These are phyloP conservation scores for Aquilaria sinensis DNA, from an alignment of 345 rosid species.

Conservation along the genomic window DNA sequence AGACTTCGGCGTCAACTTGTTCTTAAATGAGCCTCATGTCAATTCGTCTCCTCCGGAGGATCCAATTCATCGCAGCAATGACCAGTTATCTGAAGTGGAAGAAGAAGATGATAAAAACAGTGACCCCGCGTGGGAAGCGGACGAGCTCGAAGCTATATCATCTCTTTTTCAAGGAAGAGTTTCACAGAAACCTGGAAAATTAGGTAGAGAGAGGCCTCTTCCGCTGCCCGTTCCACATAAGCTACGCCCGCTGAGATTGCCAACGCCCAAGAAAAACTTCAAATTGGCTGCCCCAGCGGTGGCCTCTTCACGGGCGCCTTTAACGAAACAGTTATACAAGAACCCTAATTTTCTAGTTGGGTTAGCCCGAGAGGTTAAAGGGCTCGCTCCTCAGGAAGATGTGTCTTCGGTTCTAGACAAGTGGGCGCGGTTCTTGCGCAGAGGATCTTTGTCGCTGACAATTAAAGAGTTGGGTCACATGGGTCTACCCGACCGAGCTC, in stretches of 20 bases:
- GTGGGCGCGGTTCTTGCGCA: constrained; percentile 52
- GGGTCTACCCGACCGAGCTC: constrained; percentile 70
- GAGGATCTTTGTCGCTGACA: constrained; percentile 66
- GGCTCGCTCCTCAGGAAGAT: constrained; percentile 34
- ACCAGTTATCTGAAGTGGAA: constrained; percentile 13
- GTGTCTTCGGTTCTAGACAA: constrained; percentile 53
- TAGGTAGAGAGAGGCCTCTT: constrained; percentile 53
- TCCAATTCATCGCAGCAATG: constrained; percentile 6
- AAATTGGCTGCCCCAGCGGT: constrained; percentile 17
- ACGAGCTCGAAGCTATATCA: constrained; percentile 69
- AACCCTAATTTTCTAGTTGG: constrained; percentile 55
- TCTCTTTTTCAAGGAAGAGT: constrained; percentile 72
- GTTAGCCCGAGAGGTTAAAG: constrained; percentile 63
- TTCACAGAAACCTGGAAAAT: constrained; percentile 65
- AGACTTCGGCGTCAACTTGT: constrained; percentile 73
- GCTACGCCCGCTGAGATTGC: constrained; percentile 58
- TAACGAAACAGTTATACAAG: constrained; percentile 39
- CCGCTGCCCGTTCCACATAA: constrained; percentile 81
- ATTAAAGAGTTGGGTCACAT: constrained; percentile 78
- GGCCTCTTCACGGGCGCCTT: constrained; percentile 29
- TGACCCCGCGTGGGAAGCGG: constrained; percentile 52
- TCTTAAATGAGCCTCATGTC: constrained; percentile 52
- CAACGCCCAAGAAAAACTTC: constrained; percentile 45
- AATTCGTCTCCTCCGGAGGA: constrained; percentile 14
- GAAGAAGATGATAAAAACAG: not conserved